Evolutionary conservation across 2,329 filamentous ascomycete genomes (phyloP).

Genomic region (Graphilbum ipis-grandicollis): DNA sequence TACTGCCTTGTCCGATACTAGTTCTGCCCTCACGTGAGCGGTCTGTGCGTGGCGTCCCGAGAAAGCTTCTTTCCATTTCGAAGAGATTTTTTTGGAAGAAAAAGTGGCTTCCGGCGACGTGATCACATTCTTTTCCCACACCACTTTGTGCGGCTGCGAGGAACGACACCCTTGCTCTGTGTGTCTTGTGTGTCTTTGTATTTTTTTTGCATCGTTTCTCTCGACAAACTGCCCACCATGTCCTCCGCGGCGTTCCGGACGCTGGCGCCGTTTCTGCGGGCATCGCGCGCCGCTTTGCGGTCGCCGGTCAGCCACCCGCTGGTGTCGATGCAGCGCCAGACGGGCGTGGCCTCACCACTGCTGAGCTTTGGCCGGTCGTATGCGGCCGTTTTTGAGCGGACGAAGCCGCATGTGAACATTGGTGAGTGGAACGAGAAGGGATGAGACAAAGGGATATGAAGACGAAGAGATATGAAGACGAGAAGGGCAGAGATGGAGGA

Average conservation of each 20-base stretch:
- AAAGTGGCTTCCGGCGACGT: too few relatives aligned
- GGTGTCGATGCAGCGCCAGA: slow-evolving; percentile 63
- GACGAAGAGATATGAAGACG: not conserved
- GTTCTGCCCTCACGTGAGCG: not conserved
- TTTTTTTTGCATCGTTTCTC: slow-evolving; percentile 4
- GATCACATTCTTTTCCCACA: not conserved
- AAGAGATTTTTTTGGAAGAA: not conserved
- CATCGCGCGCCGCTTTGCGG: slow-evolving; percentile 53
- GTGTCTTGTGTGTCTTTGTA: too few relatives aligned
- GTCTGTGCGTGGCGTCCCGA: not conserved
- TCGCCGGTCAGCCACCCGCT: slow-evolving; percentile 33
- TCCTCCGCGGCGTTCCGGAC: slow-evolving; percentile 74
- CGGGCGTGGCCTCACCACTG: slow-evolving; percentile 34
- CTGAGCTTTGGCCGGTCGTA: slow-evolving; percentile 50
- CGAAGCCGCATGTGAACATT: slow-evolving; percentile 97
- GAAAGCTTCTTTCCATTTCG: not conserved
- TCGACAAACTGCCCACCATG: slow-evolving; percentile 19
- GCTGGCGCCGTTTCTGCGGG: slow-evolving; percentile 63
- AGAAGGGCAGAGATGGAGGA: not conserved
- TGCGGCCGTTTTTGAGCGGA: slow-evolving; percentile 64
- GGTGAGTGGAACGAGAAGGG: slow-evolving; percentile 30
- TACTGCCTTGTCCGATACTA: too few relatives aligned
- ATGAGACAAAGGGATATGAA: not conserved
- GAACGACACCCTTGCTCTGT: not conserved
- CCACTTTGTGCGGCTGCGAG: not conserved